phyloP scores from a whole-genome alignment of 169 alveolate species.

The Neospora caninum region DNA sequence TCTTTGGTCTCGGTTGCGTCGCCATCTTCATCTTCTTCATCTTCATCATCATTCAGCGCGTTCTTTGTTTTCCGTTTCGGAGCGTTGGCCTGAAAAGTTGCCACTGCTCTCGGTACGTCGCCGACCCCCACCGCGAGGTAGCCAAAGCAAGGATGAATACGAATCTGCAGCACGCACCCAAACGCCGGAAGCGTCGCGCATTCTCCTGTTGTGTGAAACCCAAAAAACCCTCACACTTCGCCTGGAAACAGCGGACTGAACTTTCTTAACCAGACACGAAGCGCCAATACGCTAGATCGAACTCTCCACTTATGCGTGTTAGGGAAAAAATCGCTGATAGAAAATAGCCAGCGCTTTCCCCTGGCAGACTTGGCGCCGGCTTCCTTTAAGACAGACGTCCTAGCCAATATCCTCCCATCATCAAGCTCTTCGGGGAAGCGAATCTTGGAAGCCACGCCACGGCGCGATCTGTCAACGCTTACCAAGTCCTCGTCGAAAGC shows the following conservation, averaged over 20 bases:
- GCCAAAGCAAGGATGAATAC: constrained; percentile 58
- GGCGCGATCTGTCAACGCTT: neutral
- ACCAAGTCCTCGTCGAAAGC: constrained; percentile 63
- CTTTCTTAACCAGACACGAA: no score
- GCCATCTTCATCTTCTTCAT: neutral
- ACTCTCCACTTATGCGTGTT: no score
- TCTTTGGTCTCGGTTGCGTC: neutral
- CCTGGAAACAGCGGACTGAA: no score
- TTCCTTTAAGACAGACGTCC: no score
- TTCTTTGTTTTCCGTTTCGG: neutral
- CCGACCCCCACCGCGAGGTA: constrained; percentile 56
- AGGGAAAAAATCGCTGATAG: no score
- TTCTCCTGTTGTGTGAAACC: neutral
- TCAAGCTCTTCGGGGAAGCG: no score
- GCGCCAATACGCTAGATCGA: no score
- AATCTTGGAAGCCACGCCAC: no score
- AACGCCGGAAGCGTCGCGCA: neutral
- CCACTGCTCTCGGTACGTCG: constrained; percentile 52
- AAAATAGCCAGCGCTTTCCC: no score
- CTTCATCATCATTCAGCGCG: neutral
- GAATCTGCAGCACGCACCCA: constrained; percentile 35
- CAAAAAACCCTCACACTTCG: no score
- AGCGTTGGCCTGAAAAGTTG: neutral
- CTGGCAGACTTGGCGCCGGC: no score
- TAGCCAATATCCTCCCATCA: no score